These are phyloP conservation scores for Emericellopsis terricola DNA, from an alignment of 495 filamentous ascomycete species.

Conservation along the genomic window DNA sequence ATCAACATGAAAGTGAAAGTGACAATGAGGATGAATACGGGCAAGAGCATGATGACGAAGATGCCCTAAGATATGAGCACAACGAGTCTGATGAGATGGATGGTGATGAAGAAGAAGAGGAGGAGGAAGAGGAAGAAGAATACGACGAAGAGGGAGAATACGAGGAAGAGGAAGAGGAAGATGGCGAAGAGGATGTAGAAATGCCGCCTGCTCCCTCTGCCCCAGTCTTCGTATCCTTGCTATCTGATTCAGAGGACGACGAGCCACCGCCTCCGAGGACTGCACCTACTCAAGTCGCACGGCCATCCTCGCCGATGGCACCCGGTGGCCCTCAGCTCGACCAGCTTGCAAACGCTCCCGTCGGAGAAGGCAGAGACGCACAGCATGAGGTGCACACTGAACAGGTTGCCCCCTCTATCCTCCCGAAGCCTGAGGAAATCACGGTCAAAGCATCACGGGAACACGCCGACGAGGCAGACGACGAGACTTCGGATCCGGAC, in stretches of 20 bases:
- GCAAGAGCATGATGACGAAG: conserved; percentile 16
- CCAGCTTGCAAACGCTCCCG: too few relatives aligned
- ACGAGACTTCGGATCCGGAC: neutral
- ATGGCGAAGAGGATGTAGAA: neutral
- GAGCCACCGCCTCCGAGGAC: too few relatives aligned
- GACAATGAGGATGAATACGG: conserved; percentile 20
- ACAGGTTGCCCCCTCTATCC: too few relatives aligned
- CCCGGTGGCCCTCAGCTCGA: too few relatives aligned
- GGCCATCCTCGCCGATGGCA: too few relatives aligned
- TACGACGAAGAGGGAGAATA: conserved; percentile 12
- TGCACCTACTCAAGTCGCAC: too few relatives aligned
- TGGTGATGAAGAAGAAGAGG: conserved; percentile 7
- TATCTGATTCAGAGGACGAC: conserved; percentile 22
- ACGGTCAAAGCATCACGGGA: neutral
- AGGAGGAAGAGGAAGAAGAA: conserved; percentile 11
- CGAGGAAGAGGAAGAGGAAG: conserved; percentile 8
- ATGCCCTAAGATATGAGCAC: too few relatives aligned
- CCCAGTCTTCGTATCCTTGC: conserved; percentile 18
- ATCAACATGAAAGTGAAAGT: too few relatives aligned
- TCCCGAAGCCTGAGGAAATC: too few relatives aligned
- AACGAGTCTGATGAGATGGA: conserved; percentile 8
- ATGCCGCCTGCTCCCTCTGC: conserved; percentile 4
- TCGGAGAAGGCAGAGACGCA: too few relatives aligned
- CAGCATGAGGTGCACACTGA: too few relatives aligned
- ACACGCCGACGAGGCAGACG: conserved; percentile 3